Percentiles rank a stretch among this genome's conserved stretches.
Evolutionary conservation across 2,329 filamentous ascomycete species (phyloP).

Genomic region (Fusarium sp.): DNA sequence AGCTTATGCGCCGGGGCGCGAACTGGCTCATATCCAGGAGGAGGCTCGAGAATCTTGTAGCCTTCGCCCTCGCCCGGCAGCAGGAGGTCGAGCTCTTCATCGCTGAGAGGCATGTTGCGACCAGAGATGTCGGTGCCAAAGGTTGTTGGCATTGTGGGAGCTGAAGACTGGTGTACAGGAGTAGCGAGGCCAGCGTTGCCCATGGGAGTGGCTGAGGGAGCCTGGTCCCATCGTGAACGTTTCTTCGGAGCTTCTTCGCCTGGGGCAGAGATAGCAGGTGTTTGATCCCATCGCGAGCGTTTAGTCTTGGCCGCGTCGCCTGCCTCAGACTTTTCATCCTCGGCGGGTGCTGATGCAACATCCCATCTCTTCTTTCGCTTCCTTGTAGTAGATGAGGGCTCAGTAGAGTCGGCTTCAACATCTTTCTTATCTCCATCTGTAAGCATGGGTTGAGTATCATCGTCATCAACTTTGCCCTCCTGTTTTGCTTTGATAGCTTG

Average conservation of each 20-base stretch:
- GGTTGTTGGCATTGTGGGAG: conserved; percentile 60
- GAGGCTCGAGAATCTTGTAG: conserved; percentile 90
- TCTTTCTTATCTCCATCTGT: conserved; percentile 79
- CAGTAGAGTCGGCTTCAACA: conserved; percentile 72
- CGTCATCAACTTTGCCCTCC: conserved; percentile 64
- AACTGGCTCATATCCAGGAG: conserved; percentile 89
- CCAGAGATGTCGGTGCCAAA: conserved; percentile 85
- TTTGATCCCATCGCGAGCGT: conserved; percentile 88
- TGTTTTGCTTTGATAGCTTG: conserved; percentile 80
- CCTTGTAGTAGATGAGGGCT: conserved; percentile 68
- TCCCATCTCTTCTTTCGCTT: conserved; percentile 98
- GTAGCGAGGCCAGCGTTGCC: conserved; percentile 78
- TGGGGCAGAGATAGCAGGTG: conserved; percentile 66
- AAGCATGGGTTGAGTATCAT: conserved; percentile 78
- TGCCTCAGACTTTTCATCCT: conserved; percentile 60
- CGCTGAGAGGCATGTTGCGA: conserved; percentile 83
- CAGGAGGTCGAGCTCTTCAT: conserved; percentile 93
- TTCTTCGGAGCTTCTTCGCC: conserved; percentile 72
- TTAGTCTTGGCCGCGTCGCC: conserved; percentile 70
- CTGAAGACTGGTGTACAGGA: conserved; percentile 77
- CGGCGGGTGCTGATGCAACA: conserved; percentile 67
- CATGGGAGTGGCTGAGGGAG: conserved; percentile 80
- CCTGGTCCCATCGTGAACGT: conserved; percentile 92
- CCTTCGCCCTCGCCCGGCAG: conserved; percentile 88
- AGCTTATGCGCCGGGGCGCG: conserved; percentile 79